Conservation (phyloP, 352 stramenopile species). For the Phytophthora europaea region DNA sequence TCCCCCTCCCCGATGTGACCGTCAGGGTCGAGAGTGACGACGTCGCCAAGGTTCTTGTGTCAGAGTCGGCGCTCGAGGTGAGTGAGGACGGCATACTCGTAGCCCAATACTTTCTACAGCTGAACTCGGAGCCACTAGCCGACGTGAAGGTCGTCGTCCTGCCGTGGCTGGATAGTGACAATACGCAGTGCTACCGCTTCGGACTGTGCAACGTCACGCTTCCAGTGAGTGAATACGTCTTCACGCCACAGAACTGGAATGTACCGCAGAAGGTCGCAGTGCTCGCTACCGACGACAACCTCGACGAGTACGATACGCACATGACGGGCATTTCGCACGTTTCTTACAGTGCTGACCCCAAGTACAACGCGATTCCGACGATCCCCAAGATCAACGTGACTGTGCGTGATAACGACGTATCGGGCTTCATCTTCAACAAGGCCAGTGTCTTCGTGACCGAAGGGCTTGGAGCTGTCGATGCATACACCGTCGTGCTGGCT, state of each 20-base stretch:
- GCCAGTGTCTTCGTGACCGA: conserved; percentile 53
- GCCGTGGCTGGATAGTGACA: conserved; percentile 67
- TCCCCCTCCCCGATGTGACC: conserved; percentile 46
- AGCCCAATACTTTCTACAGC: conserved; percentile 57
- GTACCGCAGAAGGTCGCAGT: conserved; percentile 64
- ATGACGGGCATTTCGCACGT: conserved; percentile 76
- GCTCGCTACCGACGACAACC: conserved; percentile 65
- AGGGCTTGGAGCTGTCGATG: conserved; percentile 45
- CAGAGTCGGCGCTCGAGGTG: conserved; percentile 57
- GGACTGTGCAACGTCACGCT: conserved; percentile 80
- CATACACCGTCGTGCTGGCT: conserved; percentile 63
- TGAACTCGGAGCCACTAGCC: conserved; percentile 73
- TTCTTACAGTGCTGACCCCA: conserved; percentile 71
- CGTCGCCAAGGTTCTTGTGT: conserved; percentile 68
- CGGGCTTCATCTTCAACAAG: conserved; percentile 59
- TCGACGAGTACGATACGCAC: conserved; percentile 78
- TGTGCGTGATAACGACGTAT: conserved; percentile 73
- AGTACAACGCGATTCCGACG: conserved; percentile 63
- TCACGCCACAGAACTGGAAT: conserved; percentile 76
- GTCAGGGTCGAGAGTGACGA: conserved; percentile 75
- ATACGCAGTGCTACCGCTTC: conserved; percentile 82
- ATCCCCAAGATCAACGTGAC: conserved; percentile 75
- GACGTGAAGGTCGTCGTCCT: conserved; percentile 70
- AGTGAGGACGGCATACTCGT: conserved; percentile 60
- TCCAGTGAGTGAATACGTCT: conserved; percentile 55